Evolutionary conservation across 1,284 basidiomycete genomes (phyloP), one percentile per base, ranked within the genome.

Genomic region (Somion occarium): DNA sequence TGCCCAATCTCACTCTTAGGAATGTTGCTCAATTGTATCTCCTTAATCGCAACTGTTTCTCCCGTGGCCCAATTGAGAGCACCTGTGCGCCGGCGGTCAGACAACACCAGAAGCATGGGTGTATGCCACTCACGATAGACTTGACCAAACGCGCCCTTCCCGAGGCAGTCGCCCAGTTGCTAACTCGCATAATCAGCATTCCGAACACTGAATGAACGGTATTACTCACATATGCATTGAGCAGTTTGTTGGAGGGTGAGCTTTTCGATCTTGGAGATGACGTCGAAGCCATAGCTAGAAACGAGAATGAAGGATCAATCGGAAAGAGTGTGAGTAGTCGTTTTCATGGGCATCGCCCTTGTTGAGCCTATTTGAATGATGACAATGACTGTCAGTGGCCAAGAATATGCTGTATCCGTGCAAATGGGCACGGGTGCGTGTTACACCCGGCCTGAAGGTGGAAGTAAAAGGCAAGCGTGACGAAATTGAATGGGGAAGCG

Each of bases 11-110:
- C 92, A 45, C 85, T 83, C 66, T 92, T 91, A 1, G 95, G 92
- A 53, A 99, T 95, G 67, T 93, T 93, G 66, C 84, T 87, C 54
- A 99, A 74, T 62, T 93, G 88, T 63, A 95, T 95, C 69, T 92
- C 93, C 79, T 96, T 98, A 64, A 95, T 88, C 5, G 93, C 93
- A 27, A 97, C 93, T 1, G 93, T 95, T 73, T 97, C 94, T 44
- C 95, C 95, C 22, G 93, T 97, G 34, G 88, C 88, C 85, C 93
- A 98, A 66, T 98, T 98, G 66, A 99, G 78, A 27, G 93, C 93
- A 62, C 92, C 89, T 92, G 30, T 52, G 27, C 53, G 27, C 30
- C 26, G 26, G 45, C 54, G 34, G 50, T 26, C 26, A 24, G 30
- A 19, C 13, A 20, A 30, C 7, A 19, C 15, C 3, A 37, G 46